These are phyloP conservation scores for Nicotiana knightiana DNA, from an alignment of 257 asterid species.

Conservation along the genomic window DNA sequence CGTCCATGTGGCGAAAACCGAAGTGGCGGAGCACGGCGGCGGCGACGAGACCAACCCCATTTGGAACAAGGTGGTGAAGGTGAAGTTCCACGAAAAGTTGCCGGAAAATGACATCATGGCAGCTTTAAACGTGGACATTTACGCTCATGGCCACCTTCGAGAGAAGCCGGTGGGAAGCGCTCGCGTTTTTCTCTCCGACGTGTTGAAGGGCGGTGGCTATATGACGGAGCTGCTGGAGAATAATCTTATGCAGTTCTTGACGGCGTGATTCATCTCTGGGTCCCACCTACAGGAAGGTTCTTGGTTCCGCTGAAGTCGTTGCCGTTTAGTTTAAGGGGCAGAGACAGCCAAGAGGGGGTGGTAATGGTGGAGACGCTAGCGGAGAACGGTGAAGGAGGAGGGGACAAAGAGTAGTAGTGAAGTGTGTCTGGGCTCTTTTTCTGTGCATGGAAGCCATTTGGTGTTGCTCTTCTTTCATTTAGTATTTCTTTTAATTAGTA, in stretches of 20 bases:
- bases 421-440: neutral
- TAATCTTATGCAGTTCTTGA: constrained; percentile 45
- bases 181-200: constrained; percentile 36
- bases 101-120: constrained; percentile 36
- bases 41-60: constrained; percentile 23
- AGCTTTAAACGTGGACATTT: constrained; percentile 40
- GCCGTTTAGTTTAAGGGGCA: constrained; percentile 37
- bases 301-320: constrained; percentile 35
- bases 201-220: constrained; percentile 32
- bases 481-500: neutral
- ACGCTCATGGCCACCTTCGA: constrained; percentile 38
- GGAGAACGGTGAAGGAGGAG: neutral
- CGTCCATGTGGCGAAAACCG: constrained; percentile 40
- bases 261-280: constrained; percentile 37
- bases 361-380: neutral
- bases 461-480: neutral
- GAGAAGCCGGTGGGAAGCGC: constrained; percentile 44
- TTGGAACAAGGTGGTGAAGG: constrained; percentile 45
- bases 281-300: constrained; percentile 42
- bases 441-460: constrained; percentile 29
- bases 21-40: constrained; percentile 24
- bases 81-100: constrained; percentile 26
- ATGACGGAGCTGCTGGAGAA: constrained; percentile 24
- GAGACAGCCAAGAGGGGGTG: constrained; percentile 4
- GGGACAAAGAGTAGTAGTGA: neutral